phyloP scores from a whole-genome alignment of 306 rosid genomes.

The Cicer chorassanicum region DNA sequence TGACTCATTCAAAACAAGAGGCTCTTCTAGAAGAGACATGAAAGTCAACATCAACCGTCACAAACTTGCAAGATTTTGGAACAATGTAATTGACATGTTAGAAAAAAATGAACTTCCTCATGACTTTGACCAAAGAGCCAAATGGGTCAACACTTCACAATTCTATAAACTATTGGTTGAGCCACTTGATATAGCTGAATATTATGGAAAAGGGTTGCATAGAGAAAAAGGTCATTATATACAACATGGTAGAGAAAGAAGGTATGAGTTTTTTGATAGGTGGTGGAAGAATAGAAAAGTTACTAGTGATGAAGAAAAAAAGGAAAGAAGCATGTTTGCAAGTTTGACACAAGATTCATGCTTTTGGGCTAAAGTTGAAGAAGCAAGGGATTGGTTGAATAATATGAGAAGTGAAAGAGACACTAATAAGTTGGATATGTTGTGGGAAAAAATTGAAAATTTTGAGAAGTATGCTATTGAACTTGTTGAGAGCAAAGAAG shows the following conservation, averaged over 20 bases:
- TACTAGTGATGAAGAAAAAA: conserved; percentile 35
- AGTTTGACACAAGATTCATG: conserved; percentile 86
- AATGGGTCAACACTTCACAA: conserved; percentile 72
- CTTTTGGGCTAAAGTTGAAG: conserved; percentile 93
- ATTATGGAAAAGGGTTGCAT: conserved; percentile 61
- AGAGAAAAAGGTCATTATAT: conserved; percentile 69
- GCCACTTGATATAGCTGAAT: conserved; percentile 89
- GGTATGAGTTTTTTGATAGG: conserved; percentile 73
- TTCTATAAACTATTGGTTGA: conserved; percentile 76
- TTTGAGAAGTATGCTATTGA: conserved; percentile 64
- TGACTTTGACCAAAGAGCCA: conserved; percentile 59
- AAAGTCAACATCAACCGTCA: conserved; percentile 63
- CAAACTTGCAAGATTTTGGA: conserved; percentile 78
- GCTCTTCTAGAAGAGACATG: conserved; percentile 51
- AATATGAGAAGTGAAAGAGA: conserved; percentile 61
- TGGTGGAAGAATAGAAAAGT: conserved; percentile 70
- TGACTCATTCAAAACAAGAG: conserved; percentile 71
- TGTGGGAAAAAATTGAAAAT: conserved; percentile 56
- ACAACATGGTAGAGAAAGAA: conserved; percentile 72
- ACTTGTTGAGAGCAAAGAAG: conserved; percentile 64
- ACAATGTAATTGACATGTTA: conserved; percentile 59
- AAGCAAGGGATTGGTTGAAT: conserved; percentile 80
- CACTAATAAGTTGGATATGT: conserved; percentile 37
- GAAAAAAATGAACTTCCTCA: conserved; percentile 67
- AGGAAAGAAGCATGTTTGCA: conserved; percentile 67